Percentiles rank a stretch among this genome's conserved stretches.
Evolutionary conservation across 1,284 basidiomycete genomes (phyloP).

Genomic region (Naganishia albida): DNA sequence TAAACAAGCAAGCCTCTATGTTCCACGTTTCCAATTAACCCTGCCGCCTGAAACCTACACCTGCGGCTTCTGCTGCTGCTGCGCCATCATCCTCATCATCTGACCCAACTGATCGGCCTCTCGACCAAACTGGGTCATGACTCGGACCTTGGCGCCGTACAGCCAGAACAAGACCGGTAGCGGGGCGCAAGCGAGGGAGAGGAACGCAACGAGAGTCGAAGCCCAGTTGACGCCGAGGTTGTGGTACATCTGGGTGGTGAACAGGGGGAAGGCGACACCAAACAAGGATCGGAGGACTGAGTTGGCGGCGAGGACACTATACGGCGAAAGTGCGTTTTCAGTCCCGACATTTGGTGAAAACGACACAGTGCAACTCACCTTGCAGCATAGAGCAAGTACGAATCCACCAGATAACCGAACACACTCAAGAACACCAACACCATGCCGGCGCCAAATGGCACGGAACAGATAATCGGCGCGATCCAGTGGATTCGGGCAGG

Average conservation of each 20-base stretch:
- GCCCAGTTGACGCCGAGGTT: conserved; percentile 54
- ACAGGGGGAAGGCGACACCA: conserved; percentile 50
- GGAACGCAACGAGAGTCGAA: conserved; percentile 47
- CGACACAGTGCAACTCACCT: conserved; percentile 23
- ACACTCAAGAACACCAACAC: conserved; percentile 42
- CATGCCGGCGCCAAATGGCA: conserved; percentile 60
- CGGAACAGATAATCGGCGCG: conserved; percentile 63
- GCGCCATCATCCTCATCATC: conserved; percentile 33
- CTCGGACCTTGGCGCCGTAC: conserved; percentile 35
- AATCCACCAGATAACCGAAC: conserved; percentile 62
- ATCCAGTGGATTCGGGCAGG: conserved; percentile 62
- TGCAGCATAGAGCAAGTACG: conserved; percentile 67
- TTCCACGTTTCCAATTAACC: neutral
- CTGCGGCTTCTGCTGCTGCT: conserved; percentile 23
- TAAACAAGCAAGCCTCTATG: conserved; percentile 3
- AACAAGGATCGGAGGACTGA: conserved; percentile 54
- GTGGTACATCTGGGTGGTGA: conserved; percentile 47
- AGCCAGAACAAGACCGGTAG: conserved; percentile 36
- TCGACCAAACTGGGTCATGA: conserved; percentile 35
- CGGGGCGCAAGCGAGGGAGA: conserved; percentile 37
- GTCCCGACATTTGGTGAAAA: neutral
- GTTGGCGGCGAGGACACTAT: conserved; percentile 44
- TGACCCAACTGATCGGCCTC: conserved; percentile 39
- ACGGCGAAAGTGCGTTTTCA: conserved; percentile 4
- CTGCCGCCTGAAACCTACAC: neutral